These are phyloP conservation scores for Albugo candida DNA, from an alignment of 352 stramenopile genomes.

Conservation along the genomic window DNA sequence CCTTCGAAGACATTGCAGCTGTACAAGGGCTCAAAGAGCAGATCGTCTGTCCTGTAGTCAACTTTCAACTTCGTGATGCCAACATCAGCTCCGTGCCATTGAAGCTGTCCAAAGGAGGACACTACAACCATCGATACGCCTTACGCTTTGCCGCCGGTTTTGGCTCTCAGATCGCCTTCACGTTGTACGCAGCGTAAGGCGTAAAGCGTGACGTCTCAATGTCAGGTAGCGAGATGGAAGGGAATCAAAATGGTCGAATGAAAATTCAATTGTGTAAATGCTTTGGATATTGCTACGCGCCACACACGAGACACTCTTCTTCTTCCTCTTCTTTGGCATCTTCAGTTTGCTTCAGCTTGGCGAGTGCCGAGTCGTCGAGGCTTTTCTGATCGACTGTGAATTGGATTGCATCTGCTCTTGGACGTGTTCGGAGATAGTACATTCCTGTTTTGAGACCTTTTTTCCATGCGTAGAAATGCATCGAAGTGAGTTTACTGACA, in stretches of 20 bases:
- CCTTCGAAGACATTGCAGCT: slow-evolving; percentile 90
- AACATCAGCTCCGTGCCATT: slow-evolving; percentile 26
- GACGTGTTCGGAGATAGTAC: slow-evolving; percentile 98
- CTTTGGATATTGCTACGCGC: slow-evolving; percentile 21
- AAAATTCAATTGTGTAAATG: neutral
- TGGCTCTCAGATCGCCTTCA: slow-evolving; percentile 91
- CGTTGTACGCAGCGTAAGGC: slow-evolving; percentile 74
- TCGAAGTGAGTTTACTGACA: slow-evolving; percentile 95
- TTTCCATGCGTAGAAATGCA: slow-evolving; percentile 99
- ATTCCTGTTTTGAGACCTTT: slow-evolving; percentile 99
- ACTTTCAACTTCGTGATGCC: slow-evolving; percentile 78
- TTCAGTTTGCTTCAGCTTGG: neutral
- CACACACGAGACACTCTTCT: slow-evolving; percentile 50
- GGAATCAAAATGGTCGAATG: too few relatives aligned
- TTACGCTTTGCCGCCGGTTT: slow-evolving; percentile 92
- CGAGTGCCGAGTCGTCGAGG: slow-evolving; percentile 18
- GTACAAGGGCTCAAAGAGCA: slow-evolving; percentile 81
- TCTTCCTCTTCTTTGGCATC: slow-evolving; percentile 28
- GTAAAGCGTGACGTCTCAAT: too few relatives aligned
- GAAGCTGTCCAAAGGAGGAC: slow-evolving; percentile 29
- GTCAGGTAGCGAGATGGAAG: too few relatives aligned
- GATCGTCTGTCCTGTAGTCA: slow-evolving; percentile 78
- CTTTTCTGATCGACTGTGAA: slow-evolving; percentile 98
- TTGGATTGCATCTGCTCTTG: slow-evolving; percentile 98
- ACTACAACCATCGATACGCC: slow-evolving; percentile 79